Evolutionary conservation across 352 stramenopile genomes (phyloP), one percentile per base, ranked within the genome.

Genomic region (Aphanomyces astaci): DNA sequence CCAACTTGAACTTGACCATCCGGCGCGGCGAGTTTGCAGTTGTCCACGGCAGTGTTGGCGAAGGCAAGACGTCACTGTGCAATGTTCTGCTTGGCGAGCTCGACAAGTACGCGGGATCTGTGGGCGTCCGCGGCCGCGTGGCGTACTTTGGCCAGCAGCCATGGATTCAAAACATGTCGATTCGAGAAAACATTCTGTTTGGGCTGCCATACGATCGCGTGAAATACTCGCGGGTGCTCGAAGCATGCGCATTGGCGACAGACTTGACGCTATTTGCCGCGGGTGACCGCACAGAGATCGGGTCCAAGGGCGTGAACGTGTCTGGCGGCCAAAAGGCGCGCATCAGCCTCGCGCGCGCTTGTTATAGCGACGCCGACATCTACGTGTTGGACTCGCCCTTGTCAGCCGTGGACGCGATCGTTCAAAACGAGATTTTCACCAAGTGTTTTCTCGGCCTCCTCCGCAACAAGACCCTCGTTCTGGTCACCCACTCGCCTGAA

Each of bases 81-180:
- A 75, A 75, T 4, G 77, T 79, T 0, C 52, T 90, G 0, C 69
- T 90, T 0, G 79, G 82, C 1, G 82, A 99, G 67, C 97, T 98
- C 78, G 78, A 89, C 64, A 86, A 82, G 17, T 19, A 73, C 0
- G 13, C n/a, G 0, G 79, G 82, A 0, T 57, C 63, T 0, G 79
- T 88, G 0, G 73, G 78, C 31, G 77, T 89, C 9, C 54, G 72
- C 28, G 79, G 76, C 0, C 62, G 43, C 5, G 71, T 84, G 4
- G 78, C 77, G 48, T 78, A 78, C 51, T 74, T 85, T 65, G 81
- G 90, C 7, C 95, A 98, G 75, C 83, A 88, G 17, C 84, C 95
- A 28, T 98, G 97, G 82, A 96, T 99, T 62, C 88, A 98, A 73
- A 98, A 98, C 72, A 90, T 91, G 31, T 66, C 84, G 25, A 66